phyloP scores from a whole-genome alignment of 1,139 yeast species.

The Yamadazyma friedrichii region DNA sequence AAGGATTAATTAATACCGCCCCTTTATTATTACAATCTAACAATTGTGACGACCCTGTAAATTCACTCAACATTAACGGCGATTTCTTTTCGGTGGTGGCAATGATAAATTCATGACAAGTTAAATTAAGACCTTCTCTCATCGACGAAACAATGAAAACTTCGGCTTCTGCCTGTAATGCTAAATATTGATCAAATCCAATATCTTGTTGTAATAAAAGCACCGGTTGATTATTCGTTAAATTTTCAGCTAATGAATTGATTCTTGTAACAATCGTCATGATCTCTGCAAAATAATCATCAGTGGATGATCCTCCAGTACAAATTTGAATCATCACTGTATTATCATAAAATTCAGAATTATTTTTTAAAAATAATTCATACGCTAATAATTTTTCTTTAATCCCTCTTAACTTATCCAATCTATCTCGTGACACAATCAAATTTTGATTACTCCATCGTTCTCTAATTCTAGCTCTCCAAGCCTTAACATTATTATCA shows the following conservation, averaged over 20 bases:
- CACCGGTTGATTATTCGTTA: conserved; percentile 81
- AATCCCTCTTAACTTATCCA: conserved; percentile 85
- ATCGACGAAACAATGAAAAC: conserved; percentile 83
- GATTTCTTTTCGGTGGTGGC: conserved; percentile 73
- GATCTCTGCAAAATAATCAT: conserved; percentile 68
- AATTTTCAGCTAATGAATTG: conserved; percentile 70
- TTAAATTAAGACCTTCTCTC: conserved; percentile 95
- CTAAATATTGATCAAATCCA: conserved; percentile 85
- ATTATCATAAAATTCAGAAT: conserved; percentile 69
- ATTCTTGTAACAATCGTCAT: conserved; percentile 81
- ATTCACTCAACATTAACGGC: conserved; percentile 85
- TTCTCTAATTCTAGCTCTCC: conserved; percentile 72
- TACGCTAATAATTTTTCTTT: conserved; percentile 86
- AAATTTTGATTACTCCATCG: conserved; percentile 73
- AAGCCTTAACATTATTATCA: conserved; percentile 56
- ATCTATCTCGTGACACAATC: conserved; percentile 84
- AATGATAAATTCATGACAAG: conserved; percentile 90
- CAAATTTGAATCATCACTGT: conserved; percentile 85
- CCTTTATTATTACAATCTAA: conserved; percentile 54
- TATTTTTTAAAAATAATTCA: conserved; percentile 66
- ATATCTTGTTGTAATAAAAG: conserved; percentile 85
- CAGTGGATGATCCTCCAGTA: conserved; percentile 36
- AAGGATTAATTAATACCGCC: conserved; percentile 83
- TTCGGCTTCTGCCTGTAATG: conserved; percentile 82
- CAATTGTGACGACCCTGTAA: conserved; percentile 89